Conservation (phyloP, 225 moss, liverwort and hornwort species). For the Ulota crispa region DNA sequence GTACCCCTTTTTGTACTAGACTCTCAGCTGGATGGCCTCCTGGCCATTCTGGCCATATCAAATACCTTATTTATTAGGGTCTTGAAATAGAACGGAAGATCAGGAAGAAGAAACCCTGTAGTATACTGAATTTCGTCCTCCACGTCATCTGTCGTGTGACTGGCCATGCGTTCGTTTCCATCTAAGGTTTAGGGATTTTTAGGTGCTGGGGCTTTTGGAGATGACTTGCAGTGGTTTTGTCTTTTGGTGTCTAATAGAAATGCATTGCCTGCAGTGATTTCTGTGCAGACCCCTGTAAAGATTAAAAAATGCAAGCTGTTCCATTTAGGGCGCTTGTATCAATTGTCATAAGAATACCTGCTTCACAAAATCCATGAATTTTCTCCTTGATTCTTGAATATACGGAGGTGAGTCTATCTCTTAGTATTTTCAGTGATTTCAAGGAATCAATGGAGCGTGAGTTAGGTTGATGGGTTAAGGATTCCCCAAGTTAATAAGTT, state of each 20-base stretch:
- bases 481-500: background rate
- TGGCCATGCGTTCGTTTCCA: background rate
- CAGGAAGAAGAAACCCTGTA: background rate
- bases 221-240: background rate
- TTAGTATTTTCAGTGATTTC: background rate
- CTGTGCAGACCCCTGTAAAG: background rate
- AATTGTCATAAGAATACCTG: background rate
- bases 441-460: background rate
- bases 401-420: background rate
- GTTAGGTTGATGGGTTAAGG: slow-evolving; percentile 6
- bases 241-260: background rate
- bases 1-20: background rate
- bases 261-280: background rate
- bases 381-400: background rate
- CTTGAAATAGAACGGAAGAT: no score
- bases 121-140: background rate
- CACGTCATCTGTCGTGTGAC: background rate
- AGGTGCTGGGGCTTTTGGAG: slow-evolving; percentile 3
- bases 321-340: background rate
- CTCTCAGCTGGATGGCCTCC: background rate
- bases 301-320: background rate
- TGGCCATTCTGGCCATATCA: background rate
- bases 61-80: background rate
- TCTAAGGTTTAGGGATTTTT: background rate
- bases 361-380: background rate